Evolutionary conservation across 129 eudicot genomes (phyloP), one percentile per base, ranked within the genome.

Genomic region (Flaveria brownii): DNA sequence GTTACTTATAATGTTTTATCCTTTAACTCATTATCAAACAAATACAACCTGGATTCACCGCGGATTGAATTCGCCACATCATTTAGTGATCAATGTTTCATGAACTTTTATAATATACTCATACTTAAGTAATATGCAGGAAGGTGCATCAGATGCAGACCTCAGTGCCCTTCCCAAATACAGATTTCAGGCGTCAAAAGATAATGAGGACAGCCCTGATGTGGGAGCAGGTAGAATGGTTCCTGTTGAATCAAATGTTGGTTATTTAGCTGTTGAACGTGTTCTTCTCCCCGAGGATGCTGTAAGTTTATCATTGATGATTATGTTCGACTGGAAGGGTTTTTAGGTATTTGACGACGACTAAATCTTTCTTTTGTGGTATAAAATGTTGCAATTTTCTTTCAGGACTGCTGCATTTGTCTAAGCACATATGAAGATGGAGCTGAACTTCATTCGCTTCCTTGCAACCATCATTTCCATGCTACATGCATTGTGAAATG

Each of bases 71-170:
- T 15, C 49, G 15, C 49, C 13, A 14, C 25, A 33, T 64, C 47
- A 6, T 9, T n/a, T 36, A 64, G 16, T 26, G 67, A 23, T 33
- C 47, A 43, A 43, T 9, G 49, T 1, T 60, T 47, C 8, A 55
- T 45, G 42, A 75, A 55, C 11, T 2, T 70, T 42, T 64, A 46
- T 63, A 22, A 25, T 55, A 30, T 79, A 33, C 47, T 66, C 71
- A 45, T 79, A 25, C 54, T 66, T 2, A 52, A 42, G 33, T 64
- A 65, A 68, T 70, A 65, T 72, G 80, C 85, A 93, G 98, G 98
- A 90, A 80, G 98, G 98, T 84, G 98, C 97, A 72, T 88, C 98
- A 16, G 97, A 93, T 56, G 87, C 91, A 68, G 97, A 93, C 73
- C 83, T 93, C 65, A 84, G 77, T 62, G 73, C 75, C 51, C 98